phyloP scores from a whole-genome alignment of 106 monocot genomes.

The Narthecium ossifragum region DNA sequence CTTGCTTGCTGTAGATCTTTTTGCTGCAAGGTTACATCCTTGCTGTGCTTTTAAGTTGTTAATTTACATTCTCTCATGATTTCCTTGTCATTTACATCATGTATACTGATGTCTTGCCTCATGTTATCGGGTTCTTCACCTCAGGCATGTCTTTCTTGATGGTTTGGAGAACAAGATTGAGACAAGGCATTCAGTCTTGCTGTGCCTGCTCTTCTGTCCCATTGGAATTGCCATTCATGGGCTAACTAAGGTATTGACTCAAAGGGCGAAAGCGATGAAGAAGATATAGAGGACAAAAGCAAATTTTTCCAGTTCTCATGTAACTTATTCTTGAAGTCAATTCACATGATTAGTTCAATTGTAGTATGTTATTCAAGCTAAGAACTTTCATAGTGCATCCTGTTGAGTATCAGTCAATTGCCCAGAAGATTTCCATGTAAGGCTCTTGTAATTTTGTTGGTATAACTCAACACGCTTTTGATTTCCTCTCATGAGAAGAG shows the following conservation, averaged over 20 bases:
- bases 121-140: neutral
- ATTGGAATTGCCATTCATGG: constrained; percentile 67
- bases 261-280: constrained; percentile 4
- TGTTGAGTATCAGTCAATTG: too few species aligned
- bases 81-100: too few species aligned
- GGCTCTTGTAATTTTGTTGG: too few species aligned
- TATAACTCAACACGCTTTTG: too few species aligned
- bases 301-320: too few species aligned
- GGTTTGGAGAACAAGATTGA: constrained; percentile 72
- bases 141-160: constrained; percentile 86
- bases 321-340: too few species aligned
- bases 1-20: constrained; percentile 66
- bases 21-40: constrained; percentile 52
- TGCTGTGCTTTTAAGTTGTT: neutral
- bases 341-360: too few species aligned
- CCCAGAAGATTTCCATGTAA: too few species aligned
- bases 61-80: neutral
- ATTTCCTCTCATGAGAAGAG: too few species aligned
- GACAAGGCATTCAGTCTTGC: constrained; percentile 77
- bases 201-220: constrained; percentile 92
- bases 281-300: too few species aligned
- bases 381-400: too few species aligned
- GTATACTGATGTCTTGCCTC: neutral
- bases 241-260: constrained; percentile 59
- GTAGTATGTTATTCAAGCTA: too few species aligned